Evolutionary conservation across 441 rosid genomes (phyloP).

Genomic region (Populus hybrid): DNA sequence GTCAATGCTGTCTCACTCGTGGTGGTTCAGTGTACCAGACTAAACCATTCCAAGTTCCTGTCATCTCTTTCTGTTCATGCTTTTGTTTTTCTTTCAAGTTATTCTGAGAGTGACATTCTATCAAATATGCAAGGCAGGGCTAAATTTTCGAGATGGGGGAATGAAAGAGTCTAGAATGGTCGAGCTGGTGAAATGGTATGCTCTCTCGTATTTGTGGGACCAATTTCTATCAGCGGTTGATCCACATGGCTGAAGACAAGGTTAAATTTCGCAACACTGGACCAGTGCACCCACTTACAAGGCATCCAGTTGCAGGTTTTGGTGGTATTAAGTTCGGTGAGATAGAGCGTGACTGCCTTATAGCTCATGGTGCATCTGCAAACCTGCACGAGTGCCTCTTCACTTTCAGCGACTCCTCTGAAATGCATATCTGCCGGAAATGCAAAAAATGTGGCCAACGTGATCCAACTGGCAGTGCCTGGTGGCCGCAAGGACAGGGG

Average conservation of each 20-base stretch:
- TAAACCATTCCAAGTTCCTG: not conserved
- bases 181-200: slow-evolving; percentile 70
- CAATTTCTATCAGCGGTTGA: slow-evolving; percentile 82
- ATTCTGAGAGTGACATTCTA: not conserved
- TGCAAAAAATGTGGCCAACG: slow-evolving; percentile 57
- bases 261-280: slow-evolving; percentile 95
- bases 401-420: slow-evolving; percentile 72
- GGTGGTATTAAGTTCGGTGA: slow-evolving; percentile 94
- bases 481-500: slow-evolving; percentile 70
- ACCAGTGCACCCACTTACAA: slow-evolving; percentile 85
- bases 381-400: slow-evolving; percentile 82
- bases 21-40: not conserved
- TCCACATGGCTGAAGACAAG: slow-evolving; percentile 93
- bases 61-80: not conserved
- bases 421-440: slow-evolving; percentile 65
- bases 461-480: slow-evolving; percentile 53
- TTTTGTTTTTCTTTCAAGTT: not conserved
- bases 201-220: slow-evolving; percentile 81
- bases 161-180: slow-evolving; percentile 75
- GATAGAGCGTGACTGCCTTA: slow-evolving; percentile 90
- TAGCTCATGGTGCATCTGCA: slow-evolving; percentile 83
- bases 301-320: slow-evolving; percentile 85
- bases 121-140: slow-evolving; percentile 44
- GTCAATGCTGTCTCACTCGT: not conserved
- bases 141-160: slow-evolving; percentile 87